phyloP scores from a whole-genome alignment of 768 basidiomycete species.

The Kwoniella dendrophila region DNA sequence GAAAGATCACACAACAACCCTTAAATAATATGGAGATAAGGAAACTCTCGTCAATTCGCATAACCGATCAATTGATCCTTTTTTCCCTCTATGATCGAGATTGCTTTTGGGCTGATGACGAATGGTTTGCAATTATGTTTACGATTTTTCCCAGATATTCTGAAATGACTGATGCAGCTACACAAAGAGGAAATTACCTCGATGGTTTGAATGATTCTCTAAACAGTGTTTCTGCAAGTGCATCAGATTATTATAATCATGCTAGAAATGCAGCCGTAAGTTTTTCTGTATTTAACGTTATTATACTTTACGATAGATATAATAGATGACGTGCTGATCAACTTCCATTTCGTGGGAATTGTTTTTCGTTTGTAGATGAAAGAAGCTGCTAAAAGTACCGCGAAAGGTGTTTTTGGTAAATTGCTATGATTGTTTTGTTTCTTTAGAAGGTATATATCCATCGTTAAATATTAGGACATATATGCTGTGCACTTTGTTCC shows the following conservation, averaged over 20 bases:
- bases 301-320: too few species aligned
- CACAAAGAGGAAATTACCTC: constrained; percentile 46
- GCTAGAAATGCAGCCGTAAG: constrained; percentile 52
- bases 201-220: constrained; percentile 48
- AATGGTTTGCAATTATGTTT: neutral
- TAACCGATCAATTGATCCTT: neutral
- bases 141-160: constrained; percentile 34
- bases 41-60: too few species aligned
- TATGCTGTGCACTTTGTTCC: constrained; percentile 2
- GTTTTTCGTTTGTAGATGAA: constrained; percentile 37
- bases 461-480: neutral
- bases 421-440: constrained; percentile 36
- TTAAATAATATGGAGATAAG: neutral
- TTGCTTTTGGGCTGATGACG: too few species aligned
- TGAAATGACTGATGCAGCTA: constrained; percentile 50
- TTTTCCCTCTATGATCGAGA: neutral
- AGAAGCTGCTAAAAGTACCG: constrained; percentile 53
- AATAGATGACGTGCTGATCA: constrained; percentile 15
- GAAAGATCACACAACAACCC: neutral
- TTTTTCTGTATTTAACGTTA: neutral
- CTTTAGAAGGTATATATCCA: too few species aligned
- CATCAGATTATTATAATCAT: constrained; percentile 42
- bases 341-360: neutral
- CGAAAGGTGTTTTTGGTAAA: constrained; percentile 49
- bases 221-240: constrained; percentile 41